phyloP scores from a whole-genome alignment of 1,284 basidiomycete genomes.

The Leucoagaricus sp. region DNA sequence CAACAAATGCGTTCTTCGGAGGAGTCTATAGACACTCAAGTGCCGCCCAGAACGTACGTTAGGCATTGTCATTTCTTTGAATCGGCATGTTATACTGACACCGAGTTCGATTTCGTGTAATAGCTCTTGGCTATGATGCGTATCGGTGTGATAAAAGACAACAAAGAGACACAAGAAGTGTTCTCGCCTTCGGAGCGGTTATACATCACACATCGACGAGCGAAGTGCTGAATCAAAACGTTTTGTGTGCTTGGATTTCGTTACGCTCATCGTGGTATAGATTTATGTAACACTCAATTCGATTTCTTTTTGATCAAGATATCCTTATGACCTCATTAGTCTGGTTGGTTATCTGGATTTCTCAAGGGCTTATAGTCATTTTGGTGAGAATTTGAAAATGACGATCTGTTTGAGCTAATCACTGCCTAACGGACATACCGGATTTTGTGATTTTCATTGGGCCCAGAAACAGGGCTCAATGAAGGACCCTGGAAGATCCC shows the following conservation, averaged over 20 bases:
- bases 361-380: no score
- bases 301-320: no score
- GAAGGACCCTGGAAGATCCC: no score
- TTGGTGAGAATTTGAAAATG: no score
- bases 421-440: no score
- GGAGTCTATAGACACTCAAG: slow-evolving; percentile 84
- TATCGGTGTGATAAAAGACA: slow-evolving; percentile 14
- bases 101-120: neutral
- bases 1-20: slow-evolving; percentile 83
- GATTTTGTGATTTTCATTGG: no score
- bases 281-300: no score
- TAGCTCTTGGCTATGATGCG: slow-evolving; percentile 31
- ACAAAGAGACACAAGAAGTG: neutral
- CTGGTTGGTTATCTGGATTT: no score
- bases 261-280: neutral
- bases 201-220: slow-evolving; percentile 5
- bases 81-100: neutral
- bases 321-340: no score
- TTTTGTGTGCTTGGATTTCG: neutral
- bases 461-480: no score
- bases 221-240: neutral
- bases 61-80: neutral
- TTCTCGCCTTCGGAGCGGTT: slow-evolving; percentile 15
- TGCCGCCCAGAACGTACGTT: slow-evolving; percentile 36
- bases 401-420: no score